A percentile compares a stretch with the other conserved stretches of the same genome.
Evolutionary conservation across 306 rosid species (phyloP).

Genomic region (Cucurbita maxima): DNA sequence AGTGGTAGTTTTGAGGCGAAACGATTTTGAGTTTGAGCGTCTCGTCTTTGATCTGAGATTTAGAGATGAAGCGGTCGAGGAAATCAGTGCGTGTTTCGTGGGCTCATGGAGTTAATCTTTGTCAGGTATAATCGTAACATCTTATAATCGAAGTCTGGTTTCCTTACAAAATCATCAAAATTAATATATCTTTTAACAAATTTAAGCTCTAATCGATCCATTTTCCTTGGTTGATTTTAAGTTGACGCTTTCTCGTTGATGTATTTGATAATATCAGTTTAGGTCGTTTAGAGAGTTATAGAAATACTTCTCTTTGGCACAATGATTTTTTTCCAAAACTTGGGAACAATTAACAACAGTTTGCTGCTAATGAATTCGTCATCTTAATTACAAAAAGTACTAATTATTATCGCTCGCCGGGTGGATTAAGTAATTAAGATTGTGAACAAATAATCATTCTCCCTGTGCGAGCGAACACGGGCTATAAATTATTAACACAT

Average conservation of each 20-base stretch:
- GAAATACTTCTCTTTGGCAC: neutral
- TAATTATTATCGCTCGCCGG: neutral
- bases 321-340: neutral
- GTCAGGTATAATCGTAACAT: conserved; percentile 56
- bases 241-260: neutral
- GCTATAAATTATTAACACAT: neutral
- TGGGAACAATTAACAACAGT: neutral
- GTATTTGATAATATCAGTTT: neutral
- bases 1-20: neutral
- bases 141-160: conserved; percentile 15
- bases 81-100: conserved; percentile 49
- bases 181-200: neutral
- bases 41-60: conserved; percentile 26
- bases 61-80: conserved; percentile 65
- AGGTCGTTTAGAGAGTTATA: neutral
- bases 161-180: neutral
- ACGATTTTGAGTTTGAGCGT: conserved; percentile 8
- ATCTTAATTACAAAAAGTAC: neutral
- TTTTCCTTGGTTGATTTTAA: neutral
- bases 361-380: neutral
- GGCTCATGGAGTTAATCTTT: conserved; percentile 49
- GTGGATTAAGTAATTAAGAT: neutral
- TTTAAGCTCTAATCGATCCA: neutral
- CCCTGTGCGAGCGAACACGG: neutral
- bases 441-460: neutral